A percentile compares a stretch with the other conserved stretches of the same genome.
phyloP scores from a whole-genome alignment of 2,329 filamentous ascomycete genomes.

The Parascedosporium putredinis region DNA sequence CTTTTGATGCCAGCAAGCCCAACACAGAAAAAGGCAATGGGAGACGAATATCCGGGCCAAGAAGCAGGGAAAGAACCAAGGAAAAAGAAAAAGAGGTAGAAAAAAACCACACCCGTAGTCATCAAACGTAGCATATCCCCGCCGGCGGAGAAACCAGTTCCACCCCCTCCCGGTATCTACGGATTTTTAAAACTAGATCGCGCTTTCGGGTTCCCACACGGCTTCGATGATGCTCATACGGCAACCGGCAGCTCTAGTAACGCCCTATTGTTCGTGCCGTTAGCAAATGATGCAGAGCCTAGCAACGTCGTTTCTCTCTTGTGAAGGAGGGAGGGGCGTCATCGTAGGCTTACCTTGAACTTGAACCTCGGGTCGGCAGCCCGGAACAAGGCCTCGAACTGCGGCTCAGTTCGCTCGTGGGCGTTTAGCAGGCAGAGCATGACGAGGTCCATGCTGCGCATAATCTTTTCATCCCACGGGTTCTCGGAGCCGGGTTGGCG shows the following conservation, averaged over 20 bases:
- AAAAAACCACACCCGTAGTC: too few species aligned
- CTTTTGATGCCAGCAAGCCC: too few species aligned
- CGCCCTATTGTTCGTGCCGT: slow-evolving; percentile 19
- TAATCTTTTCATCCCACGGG: slow-evolving; percentile 35
- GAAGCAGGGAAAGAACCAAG: too few species aligned
- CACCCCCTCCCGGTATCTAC: too few species aligned
- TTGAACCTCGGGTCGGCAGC: slow-evolving; percentile 30
- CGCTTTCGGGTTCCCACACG: slow-evolving; percentile 35
- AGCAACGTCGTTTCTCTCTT: not conserved
- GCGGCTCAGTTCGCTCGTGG: slow-evolving; percentile 35
- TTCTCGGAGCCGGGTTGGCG: slow-evolving; percentile 26
- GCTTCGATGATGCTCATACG: slow-evolving; percentile 39
- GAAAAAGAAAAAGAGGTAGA: too few species aligned
- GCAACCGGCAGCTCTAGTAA: slow-evolving; percentile 28
- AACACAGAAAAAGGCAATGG: too few species aligned
- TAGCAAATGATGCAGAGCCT: not conserved
- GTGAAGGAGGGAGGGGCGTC: not conserved
- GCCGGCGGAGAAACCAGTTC: too few species aligned
- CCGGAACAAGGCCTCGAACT: slow-evolving; percentile 34
- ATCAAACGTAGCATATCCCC: too few species aligned
- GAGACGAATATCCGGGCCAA: too few species aligned
- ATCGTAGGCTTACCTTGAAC: slow-evolving; percentile 25
- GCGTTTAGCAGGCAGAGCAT: slow-evolving; percentile 43
- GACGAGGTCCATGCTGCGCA: slow-evolving; percentile 38
- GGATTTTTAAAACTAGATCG: too few species aligned